Percentiles rank a stretch among this genome's conserved stretches.
These are phyloP conservation scores for Leccinum broughii DNA, from an alignment of 768 basidiomycete genomes.

Conservation along the genomic window DNA sequence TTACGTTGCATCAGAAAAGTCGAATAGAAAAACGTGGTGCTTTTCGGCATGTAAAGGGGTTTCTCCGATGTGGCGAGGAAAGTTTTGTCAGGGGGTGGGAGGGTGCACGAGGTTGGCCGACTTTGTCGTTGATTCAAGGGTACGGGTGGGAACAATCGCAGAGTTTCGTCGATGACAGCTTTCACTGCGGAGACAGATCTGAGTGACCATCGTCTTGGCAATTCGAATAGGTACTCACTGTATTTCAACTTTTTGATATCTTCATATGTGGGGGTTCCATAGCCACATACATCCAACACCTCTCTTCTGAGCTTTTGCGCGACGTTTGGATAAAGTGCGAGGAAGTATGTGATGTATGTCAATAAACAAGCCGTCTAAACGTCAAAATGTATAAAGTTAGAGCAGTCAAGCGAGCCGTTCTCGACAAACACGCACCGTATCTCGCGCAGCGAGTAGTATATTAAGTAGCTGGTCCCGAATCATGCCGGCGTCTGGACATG, in stretches of 20 bases:
- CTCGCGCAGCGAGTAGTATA: slow-evolving; percentile 73
- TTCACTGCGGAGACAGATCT: slow-evolving; percentile 46
- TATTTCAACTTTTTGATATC: slow-evolving; percentile 63
- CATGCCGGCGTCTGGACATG: slow-evolving; percentile 51
- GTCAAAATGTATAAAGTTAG: background rate
- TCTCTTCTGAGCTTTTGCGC: slow-evolving; percentile 55
- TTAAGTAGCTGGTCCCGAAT: slow-evolving; percentile 80
- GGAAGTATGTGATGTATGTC: slow-evolving; percentile 69
- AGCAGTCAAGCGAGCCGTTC: background rate
- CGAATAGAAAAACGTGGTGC: slow-evolving; percentile 57
- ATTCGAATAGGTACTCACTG: slow-evolving; percentile 41
- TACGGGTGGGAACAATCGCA: slow-evolving; percentile 78
- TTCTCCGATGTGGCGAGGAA: slow-evolving; percentile 36
- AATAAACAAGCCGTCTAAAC: slow-evolving; percentile 65
- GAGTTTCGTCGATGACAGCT: slow-evolving; percentile 77
- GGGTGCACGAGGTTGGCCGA: slow-evolving; percentile 46
- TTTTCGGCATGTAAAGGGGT: slow-evolving; percentile 60
- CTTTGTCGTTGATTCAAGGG: slow-evolving; percentile 70
- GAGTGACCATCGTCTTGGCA: slow-evolving; percentile 1
- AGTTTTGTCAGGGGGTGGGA: slow-evolving; percentile 54
- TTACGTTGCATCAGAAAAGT: slow-evolving; percentile 69
- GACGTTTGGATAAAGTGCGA: slow-evolving; percentile 64
- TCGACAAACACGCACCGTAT: slow-evolving; percentile 56
- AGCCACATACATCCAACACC: slow-evolving; percentile 56
- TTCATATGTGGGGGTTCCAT: slow-evolving; percentile 53